A percentile compares a stretch with the other conserved stretches of the same genome.
phyloP scores from a whole-genome alignment of 352 stramenopile species.

The Phytophthora pluvialis region DNA sequence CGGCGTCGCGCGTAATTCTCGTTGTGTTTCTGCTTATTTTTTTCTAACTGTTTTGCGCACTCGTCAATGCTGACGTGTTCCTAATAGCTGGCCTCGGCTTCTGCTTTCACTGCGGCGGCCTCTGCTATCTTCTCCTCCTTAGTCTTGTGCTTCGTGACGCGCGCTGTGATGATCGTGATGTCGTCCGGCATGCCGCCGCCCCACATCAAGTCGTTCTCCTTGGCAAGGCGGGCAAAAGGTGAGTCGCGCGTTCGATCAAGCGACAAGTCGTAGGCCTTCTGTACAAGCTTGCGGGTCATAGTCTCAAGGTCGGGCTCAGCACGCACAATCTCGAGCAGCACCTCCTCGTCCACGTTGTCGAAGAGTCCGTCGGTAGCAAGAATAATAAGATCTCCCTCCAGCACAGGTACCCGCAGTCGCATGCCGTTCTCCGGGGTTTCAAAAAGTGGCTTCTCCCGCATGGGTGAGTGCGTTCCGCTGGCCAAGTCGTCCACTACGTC shows the following conservation, averaged over 20 bases:
- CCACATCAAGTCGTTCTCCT: constrained; percentile 99
- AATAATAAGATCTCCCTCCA: constrained; percentile 95
- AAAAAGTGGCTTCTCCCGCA: constrained; percentile 89
- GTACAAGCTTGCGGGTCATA: constrained; percentile 83
- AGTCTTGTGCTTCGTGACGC: constrained; percentile 58
- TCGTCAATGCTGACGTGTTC: constrained; percentile 21
- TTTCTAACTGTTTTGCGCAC: constrained; percentile 21
- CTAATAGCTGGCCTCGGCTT: constrained; percentile 20
- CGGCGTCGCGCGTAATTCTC: constrained; percentile 23
- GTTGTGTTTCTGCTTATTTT: constrained; percentile 28
- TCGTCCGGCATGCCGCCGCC: constrained; percentile 93
- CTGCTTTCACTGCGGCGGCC: constrained; percentile 18
- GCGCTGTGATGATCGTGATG: constrained; percentile 81
- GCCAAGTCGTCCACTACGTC: constrained; percentile 62
- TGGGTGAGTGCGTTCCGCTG: constrained; percentile 48
- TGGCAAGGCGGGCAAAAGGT: constrained; percentile 96
- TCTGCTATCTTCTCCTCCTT: constrained; percentile 37
- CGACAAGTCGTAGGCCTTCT: constrained; percentile 92
- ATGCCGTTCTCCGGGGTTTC: constrained; percentile 92
- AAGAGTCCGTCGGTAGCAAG: constrained; percentile 97
- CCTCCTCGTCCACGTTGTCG: constrained; percentile 94
- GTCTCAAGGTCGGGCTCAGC: constrained; percentile 62
- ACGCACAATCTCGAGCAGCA: constrained; percentile 75
- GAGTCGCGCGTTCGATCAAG: constrained; percentile 92
- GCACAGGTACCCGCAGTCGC: constrained; percentile 92